Base-by-base conservation (phyloP, 192 early-diverging fungal species). In the Linderina pennispora region DNA sequence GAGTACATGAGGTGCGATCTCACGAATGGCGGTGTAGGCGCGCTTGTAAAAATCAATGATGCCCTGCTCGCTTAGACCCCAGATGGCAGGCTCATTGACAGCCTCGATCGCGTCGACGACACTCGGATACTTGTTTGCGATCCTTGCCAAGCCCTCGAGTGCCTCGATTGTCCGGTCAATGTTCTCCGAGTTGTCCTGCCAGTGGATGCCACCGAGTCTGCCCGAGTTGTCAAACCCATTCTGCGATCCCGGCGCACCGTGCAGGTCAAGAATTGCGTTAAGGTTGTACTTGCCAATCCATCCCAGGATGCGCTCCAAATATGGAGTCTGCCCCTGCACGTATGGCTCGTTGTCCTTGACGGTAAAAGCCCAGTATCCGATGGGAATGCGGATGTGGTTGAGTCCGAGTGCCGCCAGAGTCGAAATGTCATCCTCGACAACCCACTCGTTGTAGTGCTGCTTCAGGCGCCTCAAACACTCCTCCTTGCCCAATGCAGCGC, bases 191-290 rank as follows among this genome's bases (percentile, higher is more conserved):
- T 51, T 31, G 0, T 50, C 43, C 25, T 67, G 68, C 75, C 75
- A 81, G 9, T 53, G 52, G 17, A 81, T 72, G 1, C 21, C 43
- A 13, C 77, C 77, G 8, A 42, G 48, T 11, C 44, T 51, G 3
- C 80, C 80, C 10, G 73, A 76, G 47, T 81, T 78, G 47, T 75
- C 78, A 23, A 79, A 75, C 14, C 80, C 80, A 41, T 81, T 81
- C 41, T 81, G 80, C 28, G 80, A 81, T 9, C 80, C 80, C 4
- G 80, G 80, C 8, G 67, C 61, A 11, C 80, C 80, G 34, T 81
- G 80, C 15, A 81, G 46, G 39, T 81, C 80, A 13, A 81, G 57
- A 10, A 81, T 61, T 4, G 64, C 80, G 19, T 81, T 68, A 14
- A 81, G 45, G 1, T 50, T 40, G 38, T 79, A 51, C 40, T 74